Evolutionary conservation across 257 asterid species (phyloP).

Genomic region (Scutellaria galericulata): DNA sequence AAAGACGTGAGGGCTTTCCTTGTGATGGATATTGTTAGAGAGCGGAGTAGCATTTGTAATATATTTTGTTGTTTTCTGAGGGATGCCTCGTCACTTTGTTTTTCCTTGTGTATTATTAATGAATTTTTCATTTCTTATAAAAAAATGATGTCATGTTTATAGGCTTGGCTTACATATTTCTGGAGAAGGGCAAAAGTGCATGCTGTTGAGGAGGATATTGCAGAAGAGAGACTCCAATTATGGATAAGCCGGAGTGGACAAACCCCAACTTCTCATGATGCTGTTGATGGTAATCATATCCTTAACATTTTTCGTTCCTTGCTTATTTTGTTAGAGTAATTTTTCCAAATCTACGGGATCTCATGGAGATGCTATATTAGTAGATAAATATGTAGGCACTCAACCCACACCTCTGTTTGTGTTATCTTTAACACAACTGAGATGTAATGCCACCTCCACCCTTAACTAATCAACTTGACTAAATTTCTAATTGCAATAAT

Average conservation of each 20-base stretch:
- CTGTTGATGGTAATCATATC: conserved; percentile 78
- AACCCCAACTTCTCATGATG: conserved; percentile 88
- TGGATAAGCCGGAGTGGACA: conserved; percentile 92
- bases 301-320: conserved; percentile 7
- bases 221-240: conserved; percentile 86
- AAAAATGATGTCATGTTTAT: conserved; percentile 21
- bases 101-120: too few species aligned
- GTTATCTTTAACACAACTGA: not conserved
- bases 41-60: too few species aligned
- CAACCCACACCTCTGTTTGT: not conserved
- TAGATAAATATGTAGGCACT: not conserved
- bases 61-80: too few species aligned
- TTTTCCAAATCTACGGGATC: conserved; percentile 6
- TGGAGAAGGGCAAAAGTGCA: conserved; percentile 98
- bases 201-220: conserved; percentile 94
- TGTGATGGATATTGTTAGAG: too few species aligned
- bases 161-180: conserved; percentile 99
- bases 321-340: too few species aligned
- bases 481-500: not conserved
- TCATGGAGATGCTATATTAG: conserved; percentile 1
- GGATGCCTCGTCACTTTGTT: too few species aligned
- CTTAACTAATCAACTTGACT: conserved; percentile 2
- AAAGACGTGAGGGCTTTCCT: too few species aligned
- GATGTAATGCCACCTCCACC: not conserved
- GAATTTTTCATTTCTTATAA: too few species aligned